Evolutionary conservation across 306 rosid species (phyloP), one percentile per base, ranked within the genome.

Genomic region (Alnus rubra): DNA sequence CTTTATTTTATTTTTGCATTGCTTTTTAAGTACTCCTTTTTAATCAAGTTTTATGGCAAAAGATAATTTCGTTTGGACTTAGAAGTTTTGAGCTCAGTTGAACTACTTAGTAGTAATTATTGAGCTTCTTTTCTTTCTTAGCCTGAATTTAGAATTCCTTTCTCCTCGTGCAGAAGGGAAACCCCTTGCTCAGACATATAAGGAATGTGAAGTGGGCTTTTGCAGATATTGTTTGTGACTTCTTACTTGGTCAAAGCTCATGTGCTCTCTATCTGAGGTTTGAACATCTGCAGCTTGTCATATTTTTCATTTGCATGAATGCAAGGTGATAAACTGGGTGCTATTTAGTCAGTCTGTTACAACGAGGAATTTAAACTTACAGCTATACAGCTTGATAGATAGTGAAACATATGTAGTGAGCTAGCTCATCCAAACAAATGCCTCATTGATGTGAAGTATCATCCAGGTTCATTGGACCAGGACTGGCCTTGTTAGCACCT

Each of bases 181-280:
- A 95, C 74, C 97, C 98, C 4, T 84, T 95, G 85, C 98, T 95
- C 76, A 95, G 91, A 84, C 89, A 95, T 80, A 91, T 95, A 82
- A 88, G 98, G 88, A 95, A 95, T 63, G 98, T 91, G 78, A 91
- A 75, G 82, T 95, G 98, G 98, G 78, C 80, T 55, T 95, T 95
- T 87, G 96, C 97, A n/a, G 98, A 95, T 88, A 37, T 95, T 76
- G 87, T 83, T 51, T 93, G 98, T 80, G 98, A 95, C 86, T 95
- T 85, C 88, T 81, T 95, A 80, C 96, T 95, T 54, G 97, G 98
- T 48, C 95, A 88, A 76, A 85, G 88, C 88, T 91, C 98, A 10
- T 95, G 97, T 83, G 98, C 98, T 47, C 95, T 95, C 70, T 95
- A 95, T 83, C 78, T 95, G 84, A 95, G 98, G 98, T 95, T 86